Evolutionary conservation across 164 flowering plant genomes (phyloP), one percentile per base, ranked within the genome.

Genomic region (Protea cynaroides): DNA sequence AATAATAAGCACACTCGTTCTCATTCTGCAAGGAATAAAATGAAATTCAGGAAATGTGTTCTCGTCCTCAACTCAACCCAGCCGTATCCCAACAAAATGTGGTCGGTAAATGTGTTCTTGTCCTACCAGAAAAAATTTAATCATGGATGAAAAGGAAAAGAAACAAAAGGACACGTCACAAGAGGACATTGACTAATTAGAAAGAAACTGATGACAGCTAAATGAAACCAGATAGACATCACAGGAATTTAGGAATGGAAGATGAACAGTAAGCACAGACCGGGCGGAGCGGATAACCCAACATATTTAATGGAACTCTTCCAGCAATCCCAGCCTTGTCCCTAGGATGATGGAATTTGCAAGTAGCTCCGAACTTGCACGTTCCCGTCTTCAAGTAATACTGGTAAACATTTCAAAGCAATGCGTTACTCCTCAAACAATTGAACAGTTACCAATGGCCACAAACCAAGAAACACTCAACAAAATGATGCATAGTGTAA

Each of bases 221-320:
- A 44, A 56, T 19, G 25, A 63, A 60, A 69, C 52, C 5, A 14
- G 19, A 64, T 8, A 59, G 38, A 64, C 5, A 61, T 51, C 19
- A 19, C 71, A 23, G 37, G 37, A 55, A 65, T 51, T 36, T 11
- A 58, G 34, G 37, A 34, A 47, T 46, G n/a, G 14, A 34, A 66
- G 49, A 38, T 7, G 23, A 62, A 66, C 25, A 44, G 3, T 19
- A 76, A 59, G 62, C 36, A 57, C 92, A 51, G 69, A 95, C 99
- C 87, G 90, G 87, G 36, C 99, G 96, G 69, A 95, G 87, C 68
- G 99, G 97, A 71, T 86, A 92, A 76, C 99, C 99, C 64, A 89
- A 79, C 68, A 81, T 67, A 79, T 95, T 95, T 49, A 89, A 68
- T 24, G 82, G 49, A 68, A 86, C 96, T 76, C 88, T 83, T 79